phyloP scores from a whole-genome alignment of 345 rosid species.

The Tarenaya hassleriana region DNA sequence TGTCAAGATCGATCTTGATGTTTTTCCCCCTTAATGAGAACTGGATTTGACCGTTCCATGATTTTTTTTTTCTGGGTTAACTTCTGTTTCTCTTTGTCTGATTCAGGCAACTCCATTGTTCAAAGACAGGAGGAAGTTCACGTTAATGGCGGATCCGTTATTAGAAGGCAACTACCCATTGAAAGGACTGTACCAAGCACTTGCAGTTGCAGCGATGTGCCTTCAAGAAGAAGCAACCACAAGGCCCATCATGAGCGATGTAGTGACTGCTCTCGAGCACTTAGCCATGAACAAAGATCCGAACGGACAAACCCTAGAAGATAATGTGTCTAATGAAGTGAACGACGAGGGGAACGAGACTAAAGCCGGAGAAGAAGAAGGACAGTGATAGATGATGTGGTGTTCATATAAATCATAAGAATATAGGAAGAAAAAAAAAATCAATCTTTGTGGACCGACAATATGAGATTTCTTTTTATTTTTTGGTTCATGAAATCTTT shows the following conservation, averaged over 20 bases:
- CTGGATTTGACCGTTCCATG: background rate
- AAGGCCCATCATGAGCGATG: slow-evolving; percentile 73
- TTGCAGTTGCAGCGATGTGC: slow-evolving; percentile 84
- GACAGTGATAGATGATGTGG: too few species aligned
- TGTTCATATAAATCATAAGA: too few species aligned
- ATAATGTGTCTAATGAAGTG: background rate
- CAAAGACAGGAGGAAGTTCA: slow-evolving; percentile 59
- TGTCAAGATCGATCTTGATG: slow-evolving; percentile 2
- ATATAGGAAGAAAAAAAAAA: too few species aligned
- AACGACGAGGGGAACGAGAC: slow-evolving; percentile 16
- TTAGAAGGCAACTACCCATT: slow-evolving; percentile 48
- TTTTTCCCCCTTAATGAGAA: too few species aligned
- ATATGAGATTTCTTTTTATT: background rate
- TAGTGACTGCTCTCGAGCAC: slow-evolving; percentile 66
- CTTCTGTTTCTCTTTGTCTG: slow-evolving; percentile 2
- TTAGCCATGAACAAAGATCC: slow-evolving; percentile 31
- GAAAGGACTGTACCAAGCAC: slow-evolving; percentile 67
- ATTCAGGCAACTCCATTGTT: slow-evolving; percentile 65
- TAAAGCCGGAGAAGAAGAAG: background rate
- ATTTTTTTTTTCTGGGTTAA: background rate
- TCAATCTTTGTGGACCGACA: background rate
- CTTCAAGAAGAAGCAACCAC: slow-evolving; percentile 64
- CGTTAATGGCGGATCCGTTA: slow-evolving; percentile 62
- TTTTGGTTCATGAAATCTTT: slow-evolving; percentile 1
- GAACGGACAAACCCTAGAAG: slow-evolving; percentile 22